These are phyloP conservation scores for Microbotryum intermedium DNA, from an alignment of 1,284 basidiomycete species.

Conservation along the genomic window DNA sequence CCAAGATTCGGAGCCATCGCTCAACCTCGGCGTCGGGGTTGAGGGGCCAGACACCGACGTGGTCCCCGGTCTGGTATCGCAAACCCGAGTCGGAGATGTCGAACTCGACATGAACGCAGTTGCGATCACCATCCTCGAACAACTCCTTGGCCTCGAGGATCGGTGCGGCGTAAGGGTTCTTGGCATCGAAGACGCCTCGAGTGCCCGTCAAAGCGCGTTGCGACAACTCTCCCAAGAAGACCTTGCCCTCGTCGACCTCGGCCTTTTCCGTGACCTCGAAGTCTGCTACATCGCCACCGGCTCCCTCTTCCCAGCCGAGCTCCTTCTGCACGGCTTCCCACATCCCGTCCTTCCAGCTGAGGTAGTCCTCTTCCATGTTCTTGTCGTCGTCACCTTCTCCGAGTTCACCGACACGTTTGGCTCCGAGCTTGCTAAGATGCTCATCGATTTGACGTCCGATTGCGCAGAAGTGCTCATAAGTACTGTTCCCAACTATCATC, in stretches of 20 bases:
- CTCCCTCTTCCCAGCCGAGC: conserved; percentile 88
- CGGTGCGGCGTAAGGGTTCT: conserved; percentile 90
- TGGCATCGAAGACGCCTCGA: conserved; percentile 88
- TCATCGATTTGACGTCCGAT: conserved; percentile 74
- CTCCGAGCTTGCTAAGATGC: conserved; percentile 69
- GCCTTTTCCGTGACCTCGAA: conserved; percentile 71
- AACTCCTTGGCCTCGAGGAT: conserved; percentile 71
- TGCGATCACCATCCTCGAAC: conserved; percentile 70
- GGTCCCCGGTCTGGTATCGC: conserved; percentile 97
- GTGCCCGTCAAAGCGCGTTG: conserved; percentile 79
- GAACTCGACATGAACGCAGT: conserved; percentile 93
- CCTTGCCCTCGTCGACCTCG: conserved; percentile 58
- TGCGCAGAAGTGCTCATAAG: conserved; percentile 87
- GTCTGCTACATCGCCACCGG: conserved; percentile 89
- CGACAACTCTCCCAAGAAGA: conserved; percentile 74
- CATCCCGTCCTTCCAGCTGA: conserved; percentile 99
- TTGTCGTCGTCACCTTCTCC: conserved; percentile 99
- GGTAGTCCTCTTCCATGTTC: conserved; percentile 98
- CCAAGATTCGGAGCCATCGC: conserved; percentile 75
- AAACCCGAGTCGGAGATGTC: conserved; percentile 90
- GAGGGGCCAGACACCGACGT: conserved; percentile 92
- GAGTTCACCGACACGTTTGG: conserved; percentile 72
- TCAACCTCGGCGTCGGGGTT: conserved; percentile 89
- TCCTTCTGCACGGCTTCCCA: conserved; percentile 75
- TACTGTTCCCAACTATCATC: conserved; percentile 27